phyloP scores from a whole-genome alignment of 2,329 filamentous ascomycete species.

The Fusarium keratoplasticum region DNA sequence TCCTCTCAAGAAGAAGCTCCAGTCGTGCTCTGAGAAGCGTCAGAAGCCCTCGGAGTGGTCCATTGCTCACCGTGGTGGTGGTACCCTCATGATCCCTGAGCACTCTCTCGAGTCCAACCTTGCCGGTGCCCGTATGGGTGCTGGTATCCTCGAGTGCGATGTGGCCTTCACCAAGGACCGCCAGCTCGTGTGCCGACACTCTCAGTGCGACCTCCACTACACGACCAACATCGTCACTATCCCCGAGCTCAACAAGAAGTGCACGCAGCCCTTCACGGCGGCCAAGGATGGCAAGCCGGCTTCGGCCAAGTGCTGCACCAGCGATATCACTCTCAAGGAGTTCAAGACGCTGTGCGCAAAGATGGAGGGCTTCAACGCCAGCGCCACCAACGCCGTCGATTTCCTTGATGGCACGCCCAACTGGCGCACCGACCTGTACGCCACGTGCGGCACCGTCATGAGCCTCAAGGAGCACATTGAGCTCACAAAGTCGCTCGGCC shows the following conservation, averaged over 20 bases:
- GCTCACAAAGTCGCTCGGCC: slow-evolving; percentile 66
- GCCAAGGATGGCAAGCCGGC: slow-evolving; percentile 63
- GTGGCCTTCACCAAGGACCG: slow-evolving; percentile 74
- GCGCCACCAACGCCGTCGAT: slow-evolving; percentile 66
- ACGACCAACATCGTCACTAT: slow-evolving; percentile 75
- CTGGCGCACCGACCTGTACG: slow-evolving; percentile 75
- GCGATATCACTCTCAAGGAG: slow-evolving; percentile 75
- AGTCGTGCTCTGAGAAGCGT: slow-evolving; percentile 66
- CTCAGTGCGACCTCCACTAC: slow-evolving; percentile 75
- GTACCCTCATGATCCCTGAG: slow-evolving; percentile 72
- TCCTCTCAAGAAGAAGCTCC: slow-evolving; percentile 68
- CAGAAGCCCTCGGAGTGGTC: slow-evolving; percentile 66
- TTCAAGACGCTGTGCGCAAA: slow-evolving; percentile 76
- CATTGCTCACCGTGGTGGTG: slow-evolving; percentile 73
- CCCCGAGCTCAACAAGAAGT: slow-evolving; percentile 73
- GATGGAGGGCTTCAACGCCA: slow-evolving; percentile 73
- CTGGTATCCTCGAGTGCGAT: slow-evolving; percentile 75
- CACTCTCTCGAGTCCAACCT: slow-evolving; percentile 69
- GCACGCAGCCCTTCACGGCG: slow-evolving; percentile 70
- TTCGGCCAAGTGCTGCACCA: slow-evolving; percentile 76
- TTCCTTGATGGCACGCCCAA: slow-evolving; percentile 69
- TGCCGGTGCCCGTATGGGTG: slow-evolving; percentile 75
- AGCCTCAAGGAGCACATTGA: slow-evolving; percentile 72
- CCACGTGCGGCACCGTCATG: slow-evolving; percentile 71
- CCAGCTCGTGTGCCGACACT: slow-evolving; percentile 75